A percentile compares a stretch with the other conserved stretches of the same genome.
Evolutionary conservation across 768 basidiomycete species (phyloP).

Genomic region (Leccinellum luteum): DNA sequence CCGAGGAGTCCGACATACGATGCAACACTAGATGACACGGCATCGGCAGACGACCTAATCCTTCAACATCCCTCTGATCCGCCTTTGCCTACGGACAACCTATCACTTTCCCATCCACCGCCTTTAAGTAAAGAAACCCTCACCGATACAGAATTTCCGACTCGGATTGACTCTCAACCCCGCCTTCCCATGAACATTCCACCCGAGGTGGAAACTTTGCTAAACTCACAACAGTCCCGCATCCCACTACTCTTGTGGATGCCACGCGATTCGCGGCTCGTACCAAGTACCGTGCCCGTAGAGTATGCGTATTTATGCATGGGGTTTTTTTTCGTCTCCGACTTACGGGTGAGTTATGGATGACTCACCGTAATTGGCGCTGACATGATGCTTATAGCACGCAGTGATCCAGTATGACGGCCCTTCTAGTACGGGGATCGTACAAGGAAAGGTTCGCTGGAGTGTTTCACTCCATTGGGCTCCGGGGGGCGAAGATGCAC

Average conservation of each 20-base stretch:
- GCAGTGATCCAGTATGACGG: not conserved
- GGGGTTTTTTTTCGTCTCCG: slow-evolving; percentile 46
- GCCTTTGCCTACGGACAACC: not conserved
- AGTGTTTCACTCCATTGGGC: slow-evolving; percentile 46
- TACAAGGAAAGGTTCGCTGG: slow-evolving; percentile 43
- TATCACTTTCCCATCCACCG: not conserved
- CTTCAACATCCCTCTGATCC: not conserved
- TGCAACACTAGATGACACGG: not conserved
- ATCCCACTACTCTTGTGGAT: slow-evolving; percentile 43
- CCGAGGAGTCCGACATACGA: not conserved
- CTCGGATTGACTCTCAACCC: not conserved
- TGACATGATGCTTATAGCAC: slow-evolving; percentile 17
- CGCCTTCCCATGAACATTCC: slow-evolving; percentile 33
- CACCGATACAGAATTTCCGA: not conserved
- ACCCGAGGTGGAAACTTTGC: slow-evolving; percentile 40
- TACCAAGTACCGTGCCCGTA: slow-evolving; percentile 25
- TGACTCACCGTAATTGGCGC: not conserved
- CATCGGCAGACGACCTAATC: not conserved
- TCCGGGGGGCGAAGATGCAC: slow-evolving; percentile 45
- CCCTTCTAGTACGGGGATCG: not conserved
- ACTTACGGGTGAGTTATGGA: slow-evolving; percentile 34
- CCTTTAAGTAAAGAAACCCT: not conserved
- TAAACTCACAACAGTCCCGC: slow-evolving; percentile 37
- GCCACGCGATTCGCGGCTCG: slow-evolving; percentile 28
- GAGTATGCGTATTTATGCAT: slow-evolving; percentile 43